Evolutionary conservation across 257 asterid genomes (phyloP), one percentile per base, ranked within the genome.

Genomic region (Rubia yunnanensis): DNA sequence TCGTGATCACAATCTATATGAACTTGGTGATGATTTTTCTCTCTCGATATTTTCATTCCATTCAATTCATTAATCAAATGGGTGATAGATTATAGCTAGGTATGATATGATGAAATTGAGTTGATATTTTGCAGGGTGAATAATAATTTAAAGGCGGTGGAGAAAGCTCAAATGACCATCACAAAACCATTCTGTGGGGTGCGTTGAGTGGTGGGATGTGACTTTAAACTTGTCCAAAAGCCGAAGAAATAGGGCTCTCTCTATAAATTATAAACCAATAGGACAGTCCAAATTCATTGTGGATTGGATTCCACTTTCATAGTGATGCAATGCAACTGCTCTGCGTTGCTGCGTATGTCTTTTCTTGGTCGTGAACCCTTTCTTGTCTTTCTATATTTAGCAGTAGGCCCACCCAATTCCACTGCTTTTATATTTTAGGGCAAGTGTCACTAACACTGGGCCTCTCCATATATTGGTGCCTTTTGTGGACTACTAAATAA

Each of bases 341-440:
- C 72, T 66, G 72, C 69, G 65, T 65, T 72, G 79, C 79, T 75
- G 79, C 79, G 46, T 70, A 66, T n/a, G 53, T 65, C 20, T 32
- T 61, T 24, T 44, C 60, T 49, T 58, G 64, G 32, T 5, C 2
- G 8, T 41, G 57, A 73, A 20, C 57, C 57, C 26, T 50, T 50
- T n/a, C 27, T n/a, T 23, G 38, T 57, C 26, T 11, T 49, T 23
- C 10, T 23, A 55, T 24, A 55, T 17, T 32, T 44, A 44, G 52
- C 8, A 44, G 52, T 15, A 44, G 20, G 52, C 52, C 20, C 52
- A 44, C 4, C 17, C 17, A n/a, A 9, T 44, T 0, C n/a, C n/a
- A 0, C 14, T 41, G 49, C 49, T 13, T n/a, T 41, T 41, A 41
- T 41, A 41, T 41, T 11, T 15, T 41, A 41, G 49, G 49, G 49